These are phyloP conservation scores for Alloteropsis semialata DNA, from an alignment of 176 grass and related monocot genomes.

Conservation along the genomic window DNA sequence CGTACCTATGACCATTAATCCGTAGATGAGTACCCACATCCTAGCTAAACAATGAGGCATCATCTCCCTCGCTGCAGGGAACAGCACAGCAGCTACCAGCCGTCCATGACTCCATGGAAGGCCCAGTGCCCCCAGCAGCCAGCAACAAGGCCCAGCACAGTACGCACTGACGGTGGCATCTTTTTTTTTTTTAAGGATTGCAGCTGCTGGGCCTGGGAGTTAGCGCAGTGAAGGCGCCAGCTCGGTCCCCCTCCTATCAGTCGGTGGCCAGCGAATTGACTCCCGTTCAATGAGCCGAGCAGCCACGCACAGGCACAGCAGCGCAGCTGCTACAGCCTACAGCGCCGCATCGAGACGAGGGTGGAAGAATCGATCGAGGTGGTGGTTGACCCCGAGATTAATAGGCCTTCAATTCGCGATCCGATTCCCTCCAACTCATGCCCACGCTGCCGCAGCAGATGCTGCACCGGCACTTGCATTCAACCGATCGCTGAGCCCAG, in stretches of 20 bases:
- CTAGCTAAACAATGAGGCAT: neutral
- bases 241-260: neutral
- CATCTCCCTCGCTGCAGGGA: neutral
- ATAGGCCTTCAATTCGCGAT: constrained; percentile 1
- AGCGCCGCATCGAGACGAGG: neutral
- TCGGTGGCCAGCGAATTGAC: constrained; percentile 24
- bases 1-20: neutral
- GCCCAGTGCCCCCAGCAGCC: too few species aligned
- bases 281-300: constrained; percentile 32
- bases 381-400: constrained; percentile 31
- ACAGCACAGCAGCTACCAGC: neutral
- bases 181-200: too few species aligned
- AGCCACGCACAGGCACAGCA: neutral
- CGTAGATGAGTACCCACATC: neutral
- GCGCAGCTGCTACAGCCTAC: neutral
- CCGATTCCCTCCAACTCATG: constrained; percentile 2
- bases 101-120: neutral
- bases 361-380: neutral
- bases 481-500: neutral
- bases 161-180: neutral
- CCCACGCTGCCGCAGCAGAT: neutral
- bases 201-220: constrained; percentile 10
- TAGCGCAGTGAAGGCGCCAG: constrained; percentile 47
- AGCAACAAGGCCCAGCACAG: neutral
- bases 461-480: neutral